These are phyloP conservation scores for Penicillium cataractarum DNA, from an alignment of 495 filamentous ascomycete species.

Conservation along the genomic window DNA sequence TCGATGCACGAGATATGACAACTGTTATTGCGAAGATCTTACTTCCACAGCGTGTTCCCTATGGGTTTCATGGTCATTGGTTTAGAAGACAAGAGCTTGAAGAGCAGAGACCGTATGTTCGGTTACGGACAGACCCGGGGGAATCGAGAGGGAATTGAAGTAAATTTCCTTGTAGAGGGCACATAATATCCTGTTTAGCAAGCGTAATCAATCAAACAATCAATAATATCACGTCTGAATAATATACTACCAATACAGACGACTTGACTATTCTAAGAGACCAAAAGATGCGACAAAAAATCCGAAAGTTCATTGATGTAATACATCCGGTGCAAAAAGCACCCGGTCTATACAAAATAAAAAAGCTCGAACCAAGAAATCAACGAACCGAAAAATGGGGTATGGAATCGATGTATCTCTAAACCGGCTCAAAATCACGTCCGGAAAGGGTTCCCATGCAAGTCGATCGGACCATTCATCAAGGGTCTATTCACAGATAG, in stretches of 20 bases:
- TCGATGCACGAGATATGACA: constrained; percentile 11
- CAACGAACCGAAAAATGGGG: not conserved
- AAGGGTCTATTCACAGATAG: constrained; percentile 8
- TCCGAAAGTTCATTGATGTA: not conserved
- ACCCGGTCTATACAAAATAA: constrained; percentile 3
- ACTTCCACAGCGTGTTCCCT: constrained; percentile 12
- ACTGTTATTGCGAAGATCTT: constrained; percentile 12
- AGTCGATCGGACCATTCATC: constrained; percentile 4
- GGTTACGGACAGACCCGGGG: not conserved
- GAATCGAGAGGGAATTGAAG: not conserved
- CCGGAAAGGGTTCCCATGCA: constrained; percentile 7
- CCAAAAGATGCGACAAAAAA: not conserved
- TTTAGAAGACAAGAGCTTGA: constrained; percentile 4
- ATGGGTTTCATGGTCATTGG: constrained; percentile 17
- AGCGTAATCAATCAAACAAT: not conserved
- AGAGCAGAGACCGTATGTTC: constrained; percentile 7
- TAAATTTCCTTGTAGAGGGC: not conserved
- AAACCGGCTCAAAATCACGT: constrained; percentile 9
- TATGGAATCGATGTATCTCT: constrained; percentile 9
- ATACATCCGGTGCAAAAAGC: not conserved
- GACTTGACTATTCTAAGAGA: not conserved
- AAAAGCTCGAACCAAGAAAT: not conserved
- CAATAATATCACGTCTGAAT: not conserved
- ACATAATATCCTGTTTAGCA: not conserved
- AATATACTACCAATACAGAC: not conserved